phyloP scores from a whole-genome alignment of 1,284 basidiomycete genomes.

The Phylloboletellus chloephorus region DNA sequence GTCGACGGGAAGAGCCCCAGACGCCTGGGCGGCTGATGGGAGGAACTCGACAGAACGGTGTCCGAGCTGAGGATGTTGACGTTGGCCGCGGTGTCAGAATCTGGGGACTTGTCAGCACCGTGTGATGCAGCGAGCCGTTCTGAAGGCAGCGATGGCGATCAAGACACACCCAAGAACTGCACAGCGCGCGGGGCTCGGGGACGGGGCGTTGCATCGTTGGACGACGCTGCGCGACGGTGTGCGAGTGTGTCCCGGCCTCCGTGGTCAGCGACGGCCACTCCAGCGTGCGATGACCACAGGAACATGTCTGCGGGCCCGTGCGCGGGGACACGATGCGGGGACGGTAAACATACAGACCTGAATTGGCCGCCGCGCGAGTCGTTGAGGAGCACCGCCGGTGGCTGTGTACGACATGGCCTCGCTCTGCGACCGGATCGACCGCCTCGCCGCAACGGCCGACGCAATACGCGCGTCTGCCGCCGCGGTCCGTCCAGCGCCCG shows the following conservation, averaged over 20 bases:
- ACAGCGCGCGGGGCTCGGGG: conserved; percentile 16
- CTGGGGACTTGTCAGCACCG: conserved; percentile 14
- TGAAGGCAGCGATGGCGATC: conserved; percentile 4
- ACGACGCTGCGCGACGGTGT: conserved; percentile 30
- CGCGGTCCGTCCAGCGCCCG: conserved; percentile 14
- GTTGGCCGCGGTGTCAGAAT: conserved; percentile 12
- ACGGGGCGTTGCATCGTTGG: conserved; percentile 22
- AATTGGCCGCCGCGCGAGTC: conserved; percentile 9
- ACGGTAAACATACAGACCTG: conserved; percentile 16
- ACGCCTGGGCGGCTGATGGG: conserved; percentile 11
- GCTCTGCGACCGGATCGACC: conserved; percentile 42
- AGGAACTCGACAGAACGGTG: conserved; percentile 12
- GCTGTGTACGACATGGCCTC: conserved; percentile 36
- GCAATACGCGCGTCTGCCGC: conserved; percentile 34
- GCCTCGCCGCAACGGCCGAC: conserved; percentile 34
- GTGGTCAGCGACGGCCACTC: conserved; percentile 7
- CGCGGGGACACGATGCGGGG: not conserved
- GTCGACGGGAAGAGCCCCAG: conserved; percentile 22
- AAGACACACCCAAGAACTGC: conserved; percentile 17
- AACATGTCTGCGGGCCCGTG: conserved; percentile 18
- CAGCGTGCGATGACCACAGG: conserved; percentile 17
- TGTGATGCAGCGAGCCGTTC: conserved; percentile 5
- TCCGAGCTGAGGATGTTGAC: conserved; percentile 9
- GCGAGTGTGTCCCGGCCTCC: conserved; percentile 9
- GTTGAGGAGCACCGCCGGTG: conserved; percentile 12